Conservation (phyloP, 176 grass and related monocot species). For the Elymus sibiricus region DNA sequence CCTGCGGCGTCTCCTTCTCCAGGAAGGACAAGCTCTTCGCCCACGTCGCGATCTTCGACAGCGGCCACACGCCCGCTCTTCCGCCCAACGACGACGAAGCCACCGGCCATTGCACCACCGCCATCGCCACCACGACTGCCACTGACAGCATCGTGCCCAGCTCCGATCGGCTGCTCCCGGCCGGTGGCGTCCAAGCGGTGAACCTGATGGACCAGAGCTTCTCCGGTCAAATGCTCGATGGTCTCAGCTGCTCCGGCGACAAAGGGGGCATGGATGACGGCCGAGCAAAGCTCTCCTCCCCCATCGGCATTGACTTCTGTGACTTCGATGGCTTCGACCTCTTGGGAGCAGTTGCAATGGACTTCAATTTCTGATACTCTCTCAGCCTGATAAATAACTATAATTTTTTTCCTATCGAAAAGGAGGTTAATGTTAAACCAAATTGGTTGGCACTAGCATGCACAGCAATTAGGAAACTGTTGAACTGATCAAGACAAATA, state of each 20-base stretch:
- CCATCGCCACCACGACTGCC: neutral
- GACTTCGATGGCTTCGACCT: constrained; percentile 52
- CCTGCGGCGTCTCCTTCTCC: constrained; percentile 82
- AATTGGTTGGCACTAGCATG: neutral
- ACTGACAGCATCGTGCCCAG: neutral
- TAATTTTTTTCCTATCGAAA: too few relatives aligned
- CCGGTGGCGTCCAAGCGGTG: neutral
- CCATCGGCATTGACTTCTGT: constrained; percentile 32
- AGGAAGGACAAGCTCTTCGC: constrained; percentile 94
- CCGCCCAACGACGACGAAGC: constrained; percentile 1
- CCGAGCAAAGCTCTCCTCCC: constrained; percentile 20
- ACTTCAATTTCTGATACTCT: constrained; percentile 41
- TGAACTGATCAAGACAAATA: neutral
- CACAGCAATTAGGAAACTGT: neutral
- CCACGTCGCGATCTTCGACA: constrained; percentile 74
- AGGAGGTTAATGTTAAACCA: neutral
- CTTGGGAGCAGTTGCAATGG: constrained; percentile 14
- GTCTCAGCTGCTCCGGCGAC: constrained; percentile 22
- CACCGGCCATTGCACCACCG: neutral
- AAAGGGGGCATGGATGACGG: constrained; percentile 21
- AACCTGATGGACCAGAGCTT: constrained; percentile 22
- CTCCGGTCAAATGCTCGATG: constrained; percentile 12
- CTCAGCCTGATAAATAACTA: neutral
- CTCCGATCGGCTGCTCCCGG: neutral
- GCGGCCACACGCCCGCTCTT: constrained; percentile 62